These are phyloP conservation scores for Tripidium arundinaceum DNA, from an alignment of 202 grass and related monocot species.

Conservation along the genomic window DNA sequence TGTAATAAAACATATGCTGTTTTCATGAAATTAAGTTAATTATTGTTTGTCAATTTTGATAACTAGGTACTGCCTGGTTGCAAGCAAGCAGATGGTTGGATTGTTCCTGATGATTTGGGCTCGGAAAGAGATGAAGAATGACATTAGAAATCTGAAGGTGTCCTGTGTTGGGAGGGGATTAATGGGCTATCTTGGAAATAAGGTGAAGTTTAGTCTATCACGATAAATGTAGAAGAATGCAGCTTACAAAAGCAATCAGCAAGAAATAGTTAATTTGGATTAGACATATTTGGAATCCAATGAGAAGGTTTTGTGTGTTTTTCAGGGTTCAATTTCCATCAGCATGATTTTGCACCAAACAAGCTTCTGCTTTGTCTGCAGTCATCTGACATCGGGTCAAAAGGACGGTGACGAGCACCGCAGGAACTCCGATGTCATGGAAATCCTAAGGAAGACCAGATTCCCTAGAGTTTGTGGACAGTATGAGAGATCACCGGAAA, in stretches of 20 bases:
- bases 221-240: background rate
- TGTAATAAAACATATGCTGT: background rate
- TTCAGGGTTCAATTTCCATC: constrained; percentile 88
- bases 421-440: constrained; percentile 78
- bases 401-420: constrained; percentile 83
- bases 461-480: constrained; percentile 71
- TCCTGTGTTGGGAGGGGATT: constrained; percentile 88
- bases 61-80: constrained; percentile 70
- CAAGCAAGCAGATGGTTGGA: constrained; percentile 95
- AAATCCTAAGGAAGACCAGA: constrained; percentile 78
- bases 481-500: constrained; percentile 72
- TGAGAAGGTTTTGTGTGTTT: background rate
- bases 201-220: too few species aligned
- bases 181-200: constrained; percentile 95
- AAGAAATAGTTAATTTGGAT: background rate
- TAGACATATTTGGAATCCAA: too few species aligned
- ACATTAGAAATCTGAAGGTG: constrained; percentile 89
- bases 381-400: constrained; percentile 89
- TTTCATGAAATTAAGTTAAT: background rate
- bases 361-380: constrained; percentile 97
- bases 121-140: constrained; percentile 59
- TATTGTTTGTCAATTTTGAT: background rate
- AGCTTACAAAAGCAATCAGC: background rate
- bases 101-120: constrained; percentile 88
- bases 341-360: constrained; percentile 97